Percentiles rank a stretch among this genome's conserved stretches.
These are phyloP conservation scores for Euphorbia schlechtendalii DNA, from an alignment of 441 rosid species.

Conservation along the genomic window DNA sequence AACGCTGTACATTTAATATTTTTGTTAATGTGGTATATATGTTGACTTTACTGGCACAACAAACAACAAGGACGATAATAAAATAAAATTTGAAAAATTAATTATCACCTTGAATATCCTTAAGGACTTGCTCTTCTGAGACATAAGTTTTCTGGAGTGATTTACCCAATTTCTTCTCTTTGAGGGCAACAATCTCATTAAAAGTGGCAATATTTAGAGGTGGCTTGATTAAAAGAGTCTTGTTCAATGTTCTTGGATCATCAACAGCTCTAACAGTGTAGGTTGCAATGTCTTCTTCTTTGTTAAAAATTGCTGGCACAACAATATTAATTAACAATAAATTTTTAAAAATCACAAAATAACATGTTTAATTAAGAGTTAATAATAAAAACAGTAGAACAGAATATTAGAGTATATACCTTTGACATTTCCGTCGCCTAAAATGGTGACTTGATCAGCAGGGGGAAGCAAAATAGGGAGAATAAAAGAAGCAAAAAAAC, in stretches of 20 bases:
- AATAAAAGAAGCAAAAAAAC: background rate
- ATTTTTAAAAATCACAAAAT: too few species aligned
- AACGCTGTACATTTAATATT: too few species aligned
- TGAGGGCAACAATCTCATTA: constrained; percentile 52
- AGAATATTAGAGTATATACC: constrained; percentile 22
- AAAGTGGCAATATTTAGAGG: constrained; percentile 40
- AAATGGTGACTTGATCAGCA: constrained; percentile 43
- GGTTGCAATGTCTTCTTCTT: constrained; percentile 50
- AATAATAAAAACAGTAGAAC: background rate
- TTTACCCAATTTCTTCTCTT: constrained; percentile 55
- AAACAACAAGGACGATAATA: too few species aligned
- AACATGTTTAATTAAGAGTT: too few species aligned
- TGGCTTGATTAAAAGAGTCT: constrained; percentile 47
- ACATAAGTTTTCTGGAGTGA: constrained; percentile 41
- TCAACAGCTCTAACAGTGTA: constrained; percentile 56
- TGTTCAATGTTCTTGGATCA: constrained; percentile 69
- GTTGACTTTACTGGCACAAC: too few species aligned
- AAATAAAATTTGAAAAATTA: background rate
- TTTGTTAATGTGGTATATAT: too few species aligned
- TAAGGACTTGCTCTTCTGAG: constrained; percentile 52
- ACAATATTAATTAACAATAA: too few species aligned
- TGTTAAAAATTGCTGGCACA: constrained; percentile 40
- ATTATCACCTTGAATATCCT: constrained; percentile 41
- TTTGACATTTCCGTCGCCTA: constrained; percentile 60
- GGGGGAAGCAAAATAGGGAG: constrained; percentile 32